Evolutionary conservation across 495 filamentous ascomycete species (phyloP).

Genomic region (Elaphomyces granulatus): DNA sequence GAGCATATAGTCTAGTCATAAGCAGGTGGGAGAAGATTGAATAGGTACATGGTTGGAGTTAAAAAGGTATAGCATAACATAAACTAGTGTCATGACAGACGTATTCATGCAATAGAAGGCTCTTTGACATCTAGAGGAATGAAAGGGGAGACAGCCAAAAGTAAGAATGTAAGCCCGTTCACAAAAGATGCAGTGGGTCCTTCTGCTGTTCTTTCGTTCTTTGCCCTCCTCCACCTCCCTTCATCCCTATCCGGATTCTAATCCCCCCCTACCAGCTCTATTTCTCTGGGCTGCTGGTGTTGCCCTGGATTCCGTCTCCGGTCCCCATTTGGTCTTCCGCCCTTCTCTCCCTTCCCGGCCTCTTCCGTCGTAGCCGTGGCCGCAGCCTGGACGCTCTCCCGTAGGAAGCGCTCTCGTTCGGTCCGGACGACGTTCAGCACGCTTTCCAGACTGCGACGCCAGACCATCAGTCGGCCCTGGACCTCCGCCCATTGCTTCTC

Average conservation of each 20-base stretch:
- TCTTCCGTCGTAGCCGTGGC: constrained; percentile 9
- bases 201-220: too few species aligned
- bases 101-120: too few species aligned
- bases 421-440: constrained; percentile 61
- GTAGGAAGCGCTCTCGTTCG: constrained; percentile 54
- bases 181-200: too few species aligned
- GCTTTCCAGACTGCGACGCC: constrained; percentile 60
- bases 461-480: constrained; percentile 73
- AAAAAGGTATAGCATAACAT: too few species aligned
- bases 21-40: too few species aligned
- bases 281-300: constrained; percentile 20
- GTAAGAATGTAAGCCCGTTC: too few species aligned
- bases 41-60: too few species aligned
- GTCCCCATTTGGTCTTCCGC: constrained; percentile 16
- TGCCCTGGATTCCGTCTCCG: constrained; percentile 22
- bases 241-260: constrained; percentile 8
- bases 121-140: too few species aligned
- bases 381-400: constrained; percentile 29
- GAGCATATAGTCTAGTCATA: too few species aligned
- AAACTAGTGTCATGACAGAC: too few species aligned
- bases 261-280: constrained; percentile 15
- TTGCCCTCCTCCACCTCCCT: constrained; percentile 13
- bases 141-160: too few species aligned
- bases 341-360: constrained; percentile 15
- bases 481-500: constrained; percentile 98